Evolutionary conservation across 495 filamentous ascomycete genomes (phyloP), one percentile per base, ranked within the genome.

Genomic region (Hyphodiscus hymeniophilus): DNA sequence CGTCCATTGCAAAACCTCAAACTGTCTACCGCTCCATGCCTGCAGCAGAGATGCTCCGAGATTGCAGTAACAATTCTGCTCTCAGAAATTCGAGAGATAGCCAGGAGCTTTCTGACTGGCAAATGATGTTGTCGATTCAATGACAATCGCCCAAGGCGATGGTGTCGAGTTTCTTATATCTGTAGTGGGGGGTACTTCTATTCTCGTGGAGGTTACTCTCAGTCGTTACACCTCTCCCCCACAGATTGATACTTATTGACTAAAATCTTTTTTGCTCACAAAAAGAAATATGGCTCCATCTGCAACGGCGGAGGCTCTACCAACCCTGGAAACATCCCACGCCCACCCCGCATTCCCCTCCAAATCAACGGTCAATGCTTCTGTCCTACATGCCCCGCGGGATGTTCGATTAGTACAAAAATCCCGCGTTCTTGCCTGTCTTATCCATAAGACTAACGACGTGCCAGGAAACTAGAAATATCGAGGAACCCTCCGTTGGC

Each of bases 341-440:
- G 21, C 20, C 17, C 16, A 33, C 21, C 42, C 40, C 33, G 38
- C 17, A 22, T n/a, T 40, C 20, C 20, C 51, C 7, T 47, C 45
- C 8, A 59, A 59, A 38, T 33, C 51, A 8, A 32, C 36, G 17
- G 45, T 48, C 22, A 38, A 54, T 58, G 73, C 73, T 31, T 74
- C 71, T 17, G 73, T 76, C 36, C 57, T 76, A 41, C 65, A 75
- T 61, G 72, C 71, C 7, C 64, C 72, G 23, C 63, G 66, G 24
- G 70, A 75, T 53, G 54, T 76, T 33, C 65, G 69, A 62, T 61
- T 76, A 64, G 73, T 76, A 62, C 61, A 61, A 51, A 45, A 32
- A 26, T 6, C 17, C 48, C 49, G 26, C 54, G 46, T 52, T 54
- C 51, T 36, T 38, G 39, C 36, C 39, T 54, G 62, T 65, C 59